Evolutionary conservation across 2,329 filamentous ascomycete genomes (phyloP).

Genomic region (Aspergillus nomiae): DNA sequence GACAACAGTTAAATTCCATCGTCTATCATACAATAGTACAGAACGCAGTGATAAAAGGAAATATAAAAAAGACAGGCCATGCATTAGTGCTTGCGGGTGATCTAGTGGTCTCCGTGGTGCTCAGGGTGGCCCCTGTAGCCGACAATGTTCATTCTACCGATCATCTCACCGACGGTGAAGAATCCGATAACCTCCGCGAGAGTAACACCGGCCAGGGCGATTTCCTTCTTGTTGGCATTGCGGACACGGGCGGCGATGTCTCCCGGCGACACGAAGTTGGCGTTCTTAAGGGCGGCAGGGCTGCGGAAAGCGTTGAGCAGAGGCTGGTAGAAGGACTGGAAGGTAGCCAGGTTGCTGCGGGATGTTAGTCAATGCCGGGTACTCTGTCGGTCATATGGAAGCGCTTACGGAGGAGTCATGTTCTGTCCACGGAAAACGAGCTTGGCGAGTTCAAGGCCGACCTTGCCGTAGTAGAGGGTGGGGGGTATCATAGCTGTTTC

Average conservation of each 20-base stretch:
- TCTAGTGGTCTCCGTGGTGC: slow-evolving; percentile 46
- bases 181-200: slow-evolving; percentile 88
- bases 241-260: slow-evolving; percentile 61
- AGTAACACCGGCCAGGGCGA: slow-evolving; percentile 74
- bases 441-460: slow-evolving; percentile 83
- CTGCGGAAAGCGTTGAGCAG: slow-evolving; percentile 70
- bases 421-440: slow-evolving; percentile 84
- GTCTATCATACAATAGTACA: slow-evolving; percentile 51
- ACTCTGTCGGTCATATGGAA: slow-evolving; percentile 4
- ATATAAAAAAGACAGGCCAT: slow-evolving; percentile 33
- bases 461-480: slow-evolving; percentile 88
- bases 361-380: slow-evolving; percentile 17
- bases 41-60: slow-evolving; percentile 33
- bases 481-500: slow-evolving; percentile 76
- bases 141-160: slow-evolving; percentile 91
- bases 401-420: slow-evolving; percentile 91
- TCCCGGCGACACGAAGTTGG: slow-evolving; percentile 58
- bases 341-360: slow-evolving; percentile 71
- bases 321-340: slow-evolving; percentile 84
- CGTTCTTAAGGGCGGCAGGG: slow-evolving; percentile 62
- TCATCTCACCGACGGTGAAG: slow-evolving; percentile 97
- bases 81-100: slow-evolving; percentile 29
- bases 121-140: slow-evolving; percentile 77
- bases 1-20: slow-evolving; percentile 50
- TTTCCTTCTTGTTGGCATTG: slow-evolving; percentile 70